Evolutionary conservation across 2,329 filamentous ascomycete species (phyloP), one percentile per base, ranked within the genome.

Genomic region (Cyphellophora attinorum): DNA sequence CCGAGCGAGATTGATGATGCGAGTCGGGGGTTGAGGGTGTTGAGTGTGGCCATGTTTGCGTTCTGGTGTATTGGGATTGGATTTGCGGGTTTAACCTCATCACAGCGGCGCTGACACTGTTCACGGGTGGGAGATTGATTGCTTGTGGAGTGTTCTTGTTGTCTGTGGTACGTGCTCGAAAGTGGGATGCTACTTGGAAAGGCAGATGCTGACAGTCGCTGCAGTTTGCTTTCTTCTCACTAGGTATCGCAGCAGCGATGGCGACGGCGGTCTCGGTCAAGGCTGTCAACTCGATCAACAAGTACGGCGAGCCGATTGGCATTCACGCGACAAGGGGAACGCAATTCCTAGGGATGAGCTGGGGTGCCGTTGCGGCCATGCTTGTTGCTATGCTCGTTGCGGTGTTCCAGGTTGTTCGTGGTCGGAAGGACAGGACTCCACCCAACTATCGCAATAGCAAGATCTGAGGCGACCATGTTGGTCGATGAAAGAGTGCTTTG

Each of bases 191-290:
- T 5, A 17, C 28, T 19, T 12, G 16, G 11, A 31, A 27, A 28
- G 15, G 19, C 34, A 18, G 23, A 31, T 18, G 19, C 21, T 29
- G 6, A 35, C 23, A 15, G 33, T 3, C 11, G 15, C 27, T 29
- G 13, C 23, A 63, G 59, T 48, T 74, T n/a, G 65, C 68, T 1
- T 72, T 76, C 41, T 27, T 74, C 5, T 59, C 76, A 10, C 68
- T 81, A 48, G 81, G 81, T 3, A 76, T 79, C 34, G 77, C 81
- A 31, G 88, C 81, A 13, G 85, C 85, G 47, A 79, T 88, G 15
- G 73, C 77, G 16, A 81, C 73, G 0, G 79, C 81, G 12, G 55
- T 77, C 4, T 65, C 67, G 8, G 62, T 68, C 35, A 72, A 76
- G 52, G 71, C 65, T 3, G 55, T 62, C 2, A 47, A 66, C 12